Conservation (phyloP, 768 basidiomycete species). For the Tulasnella sp. region DNA sequence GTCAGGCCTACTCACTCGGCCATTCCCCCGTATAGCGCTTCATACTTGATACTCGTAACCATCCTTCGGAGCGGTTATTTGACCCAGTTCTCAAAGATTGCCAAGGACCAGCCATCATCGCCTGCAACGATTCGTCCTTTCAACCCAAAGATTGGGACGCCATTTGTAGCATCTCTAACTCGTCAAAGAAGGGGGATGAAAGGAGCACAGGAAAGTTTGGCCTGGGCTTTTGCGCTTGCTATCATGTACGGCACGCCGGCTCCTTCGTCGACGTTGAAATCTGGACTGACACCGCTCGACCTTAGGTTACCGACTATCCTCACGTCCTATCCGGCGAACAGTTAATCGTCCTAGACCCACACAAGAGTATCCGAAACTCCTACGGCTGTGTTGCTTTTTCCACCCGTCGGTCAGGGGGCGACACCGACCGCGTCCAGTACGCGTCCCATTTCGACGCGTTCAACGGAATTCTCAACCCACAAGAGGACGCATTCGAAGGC, state of each 20-base stretch:
- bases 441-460: not conserved
- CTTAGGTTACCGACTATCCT: constrained; percentile 13
- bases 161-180: not conserved
- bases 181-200: constrained; percentile 16
- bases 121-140: not conserved
- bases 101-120: constrained; percentile 13
- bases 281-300: not conserved
- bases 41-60: not conserved
- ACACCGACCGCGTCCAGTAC: not conserved
- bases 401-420: not conserved
- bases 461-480: not conserved
- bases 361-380: not conserved
- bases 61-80: not conserved
- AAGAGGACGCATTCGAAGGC: constrained; percentile 34
- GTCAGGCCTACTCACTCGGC: not conserved
- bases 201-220: constrained; percentile 14
- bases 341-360: constrained; percentile 14
- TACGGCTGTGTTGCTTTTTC: not conserved
- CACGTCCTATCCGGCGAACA: constrained; percentile 6
- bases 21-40: not conserved
- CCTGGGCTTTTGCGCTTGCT: constrained; percentile 12
- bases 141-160: constrained; percentile 12
- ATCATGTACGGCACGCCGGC: constrained; percentile 8
- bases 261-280: not conserved
- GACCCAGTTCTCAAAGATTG: not conserved